Evolutionary conservation across 2,329 filamentous ascomycete species (phyloP).

Genomic region (Trichoderma guizhouense): DNA sequence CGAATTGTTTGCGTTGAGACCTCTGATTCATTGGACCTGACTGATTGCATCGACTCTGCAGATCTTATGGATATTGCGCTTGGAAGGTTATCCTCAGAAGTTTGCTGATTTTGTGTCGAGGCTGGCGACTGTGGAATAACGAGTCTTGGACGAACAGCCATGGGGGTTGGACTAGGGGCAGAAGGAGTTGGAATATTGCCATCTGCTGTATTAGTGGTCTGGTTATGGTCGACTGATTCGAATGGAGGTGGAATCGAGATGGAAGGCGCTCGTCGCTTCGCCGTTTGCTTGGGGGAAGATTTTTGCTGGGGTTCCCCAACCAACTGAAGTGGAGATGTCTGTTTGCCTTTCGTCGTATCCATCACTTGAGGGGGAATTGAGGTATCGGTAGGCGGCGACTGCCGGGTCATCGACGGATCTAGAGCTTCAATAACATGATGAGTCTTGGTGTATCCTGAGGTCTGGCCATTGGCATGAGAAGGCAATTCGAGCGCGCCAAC

Average conservation of each 20-base stretch:
- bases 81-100: slow-evolving; percentile 7
- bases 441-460: background rate
- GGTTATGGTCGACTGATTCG: background rate
- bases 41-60: slow-evolving; percentile 23
- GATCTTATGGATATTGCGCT: slow-evolving; percentile 26
- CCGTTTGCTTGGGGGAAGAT: background rate
- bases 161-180: slow-evolving; percentile 33
- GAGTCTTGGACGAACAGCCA: slow-evolving; percentile 29
- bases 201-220: background rate
- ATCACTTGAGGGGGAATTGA: background rate
- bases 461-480: background rate
- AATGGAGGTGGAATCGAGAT: background rate
- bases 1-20: slow-evolving; percentile 25
- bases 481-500: background rate
- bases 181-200: slow-evolving; percentile 31
- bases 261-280: background rate
- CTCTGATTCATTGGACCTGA: slow-evolving; percentile 24
- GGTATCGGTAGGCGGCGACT: background rate
- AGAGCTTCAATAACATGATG: background rate
- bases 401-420: background rate
- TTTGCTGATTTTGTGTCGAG: slow-evolving; percentile 8
- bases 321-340: background rate
- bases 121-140: slow-evolving; percentile 27
- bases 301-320: background rate
- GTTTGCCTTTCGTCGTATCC: background rate